A percentile compares a stretch with the other conserved stretches of the same genome.
Conservation (phyloP, 495 filamentous ascomycete species). For the Hypoxylon lienhwacheense region DNA sequence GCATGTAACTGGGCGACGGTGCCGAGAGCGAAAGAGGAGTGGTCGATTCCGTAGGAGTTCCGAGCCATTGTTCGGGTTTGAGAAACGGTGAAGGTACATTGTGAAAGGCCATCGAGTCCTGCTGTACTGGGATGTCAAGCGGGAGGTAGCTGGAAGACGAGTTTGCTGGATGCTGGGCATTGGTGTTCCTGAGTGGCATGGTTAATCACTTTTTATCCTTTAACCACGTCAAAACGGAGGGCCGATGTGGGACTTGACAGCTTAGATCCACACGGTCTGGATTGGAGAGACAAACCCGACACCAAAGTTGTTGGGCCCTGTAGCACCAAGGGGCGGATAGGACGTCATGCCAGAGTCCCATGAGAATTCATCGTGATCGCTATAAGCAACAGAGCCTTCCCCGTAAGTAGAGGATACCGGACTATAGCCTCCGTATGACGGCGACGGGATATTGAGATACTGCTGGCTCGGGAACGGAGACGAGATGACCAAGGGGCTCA, state of each 20-base stretch:
- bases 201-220: conserved; percentile 52
- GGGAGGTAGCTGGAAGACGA: conserved; percentile 40
- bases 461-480: conserved; percentile 52
- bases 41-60: conserved; percentile 44
- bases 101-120: conserved; percentile 27
- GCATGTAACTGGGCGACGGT: conserved; percentile 33
- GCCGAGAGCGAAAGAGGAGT: conserved; percentile 34
- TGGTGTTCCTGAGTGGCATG: conserved; percentile 50
- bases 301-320: conserved; percentile 51
- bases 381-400: conserved; percentile 55
- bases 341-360: conserved; percentile 44
- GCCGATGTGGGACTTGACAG: conserved; percentile 42
- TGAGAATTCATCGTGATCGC: conserved; percentile 54
- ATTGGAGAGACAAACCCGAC: conserved; percentile 59
- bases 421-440: conserved; percentile 56
- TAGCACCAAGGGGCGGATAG: conserved; percentile 44
- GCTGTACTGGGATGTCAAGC: conserved; percentile 36
- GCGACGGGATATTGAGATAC: conserved; percentile 60
- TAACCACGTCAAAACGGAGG: conserved; percentile 37
- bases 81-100: conserved; percentile 45
- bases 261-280: conserved; percentile 56
- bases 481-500: conserved; percentile 54
- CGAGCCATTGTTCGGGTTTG: conserved; percentile 40
- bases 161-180: conserved; percentile 40
- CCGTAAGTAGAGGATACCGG: conserved; percentile 58